Conservation (phyloP, 495 filamentous ascomycete genomes). For the Aspergillus leporis region DNA sequence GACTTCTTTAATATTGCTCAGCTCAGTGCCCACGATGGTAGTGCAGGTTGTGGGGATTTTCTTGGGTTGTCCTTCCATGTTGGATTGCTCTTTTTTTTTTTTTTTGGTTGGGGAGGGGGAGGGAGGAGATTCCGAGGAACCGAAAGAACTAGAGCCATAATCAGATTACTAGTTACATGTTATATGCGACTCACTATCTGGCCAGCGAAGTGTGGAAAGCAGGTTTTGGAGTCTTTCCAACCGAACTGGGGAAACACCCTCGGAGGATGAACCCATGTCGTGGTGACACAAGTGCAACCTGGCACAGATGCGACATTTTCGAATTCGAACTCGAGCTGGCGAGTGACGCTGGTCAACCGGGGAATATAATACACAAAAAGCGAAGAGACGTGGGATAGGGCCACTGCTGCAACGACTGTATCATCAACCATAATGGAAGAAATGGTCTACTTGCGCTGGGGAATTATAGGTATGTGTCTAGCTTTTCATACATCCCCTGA, state of each 20-base stretch:
- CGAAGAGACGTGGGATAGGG: background rate
- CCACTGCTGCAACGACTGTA: no score
- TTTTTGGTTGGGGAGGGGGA: no score
- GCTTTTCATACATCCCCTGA: background rate
- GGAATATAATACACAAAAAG: background rate
- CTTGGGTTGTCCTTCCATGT: background rate
- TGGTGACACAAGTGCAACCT: background rate
- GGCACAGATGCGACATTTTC: background rate
- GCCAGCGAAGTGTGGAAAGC: background rate
- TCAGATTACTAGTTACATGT: background rate
- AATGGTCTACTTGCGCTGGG: conserved; percentile 50
- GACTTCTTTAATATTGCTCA: conserved; percentile 14
- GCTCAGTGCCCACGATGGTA: conserved; percentile 15
- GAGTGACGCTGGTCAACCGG: background rate
- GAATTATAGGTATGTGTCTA: conserved; percentile 52
- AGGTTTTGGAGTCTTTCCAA: background rate
- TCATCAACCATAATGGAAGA: background rate
- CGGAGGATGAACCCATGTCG: background rate
- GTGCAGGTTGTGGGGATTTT: conserved; percentile 12
- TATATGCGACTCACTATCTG: no score
- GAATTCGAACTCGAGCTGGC: background rate
- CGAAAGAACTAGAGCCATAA: background rate
- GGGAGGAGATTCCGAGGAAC: background rate
- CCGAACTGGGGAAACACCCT: background rate
- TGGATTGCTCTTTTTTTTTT: background rate